phyloP scores from a whole-genome alignment of 768 basidiomycete genomes.

The Trichaptum fuscoviolaceum region DNA sequence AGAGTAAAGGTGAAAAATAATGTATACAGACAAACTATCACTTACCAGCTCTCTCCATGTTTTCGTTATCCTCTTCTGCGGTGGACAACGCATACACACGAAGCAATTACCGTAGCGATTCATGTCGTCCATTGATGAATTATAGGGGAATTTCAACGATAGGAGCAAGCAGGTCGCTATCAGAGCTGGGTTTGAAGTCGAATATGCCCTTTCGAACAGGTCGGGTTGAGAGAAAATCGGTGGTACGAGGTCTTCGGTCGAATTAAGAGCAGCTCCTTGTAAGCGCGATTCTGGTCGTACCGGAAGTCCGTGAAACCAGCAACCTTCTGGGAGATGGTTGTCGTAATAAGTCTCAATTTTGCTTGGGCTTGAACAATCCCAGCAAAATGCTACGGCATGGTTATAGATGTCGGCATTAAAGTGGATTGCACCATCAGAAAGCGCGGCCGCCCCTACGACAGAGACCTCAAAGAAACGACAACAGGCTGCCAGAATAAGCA shows the following conservation, averaged over 20 bases:
- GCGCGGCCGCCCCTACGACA: neutral
- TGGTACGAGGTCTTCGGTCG: neutral
- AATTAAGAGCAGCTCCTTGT: neutral
- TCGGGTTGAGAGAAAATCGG: neutral
- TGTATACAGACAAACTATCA: neutral
- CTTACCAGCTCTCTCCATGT: neutral
- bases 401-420: neutral
- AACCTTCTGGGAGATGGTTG: neutral
- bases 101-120: neutral
- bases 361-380: neutral
- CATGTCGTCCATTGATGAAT: neutral
- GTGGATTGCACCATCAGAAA: neutral
- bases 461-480: neutral
- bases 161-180: neutral
- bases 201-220: neutral
- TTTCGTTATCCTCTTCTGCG: neutral
- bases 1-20: neutral
- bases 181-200: neutral
- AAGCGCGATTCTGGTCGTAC: neutral
- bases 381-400: neutral
- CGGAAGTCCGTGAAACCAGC: neutral
- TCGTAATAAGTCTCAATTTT: neutral
- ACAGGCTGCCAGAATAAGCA: neutral
- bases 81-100: neutral
- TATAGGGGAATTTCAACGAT: neutral